Evolutionary conservation across 2,329 filamentous ascomycete genomes (phyloP).

Genomic region (Aspergillus sergii): DNA sequence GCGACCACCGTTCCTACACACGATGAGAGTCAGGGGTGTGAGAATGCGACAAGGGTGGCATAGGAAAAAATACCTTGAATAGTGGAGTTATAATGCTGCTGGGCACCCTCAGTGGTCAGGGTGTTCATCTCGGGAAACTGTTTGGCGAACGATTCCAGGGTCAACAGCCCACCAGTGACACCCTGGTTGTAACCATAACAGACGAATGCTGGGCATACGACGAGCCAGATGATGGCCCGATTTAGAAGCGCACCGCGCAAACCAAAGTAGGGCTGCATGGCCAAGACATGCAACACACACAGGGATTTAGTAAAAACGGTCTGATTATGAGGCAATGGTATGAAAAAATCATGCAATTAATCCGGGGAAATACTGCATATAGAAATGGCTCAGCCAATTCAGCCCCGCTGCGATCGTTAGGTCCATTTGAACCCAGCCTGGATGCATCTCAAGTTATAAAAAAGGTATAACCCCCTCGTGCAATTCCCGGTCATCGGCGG

Average conservation of each 20-base stretch:
- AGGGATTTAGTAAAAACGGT: not conserved
- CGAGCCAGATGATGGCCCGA: conserved; percentile 27
- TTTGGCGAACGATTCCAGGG: conserved; percentile 61
- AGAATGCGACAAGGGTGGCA: not conserved
- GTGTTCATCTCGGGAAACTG: conserved; percentile 56
- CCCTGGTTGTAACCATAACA: conserved; percentile 58
- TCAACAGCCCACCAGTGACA: conserved; percentile 59
- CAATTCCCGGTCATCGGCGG: conserved; percentile 14
- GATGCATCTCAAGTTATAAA: conserved; percentile 9
- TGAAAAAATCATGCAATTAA: conserved; percentile 3
- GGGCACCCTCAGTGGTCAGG: conserved; percentile 41
- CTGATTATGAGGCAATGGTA: not conserved
- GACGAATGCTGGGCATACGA: conserved; percentile 36
- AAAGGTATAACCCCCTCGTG: not conserved
- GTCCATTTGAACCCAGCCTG: conserved; percentile 2
- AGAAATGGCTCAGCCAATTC: conserved; percentile 4
- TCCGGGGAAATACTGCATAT: conserved; percentile 1
- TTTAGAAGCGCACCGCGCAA: conserved; percentile 25
- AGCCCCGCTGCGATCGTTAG: not conserved
- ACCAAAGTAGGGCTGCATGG: conserved; percentile 25
- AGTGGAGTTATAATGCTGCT: conserved; percentile 43
- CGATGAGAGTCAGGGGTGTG: not conserved
- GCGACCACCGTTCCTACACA: conserved; percentile 42
- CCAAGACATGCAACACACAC: conserved; percentile 2
- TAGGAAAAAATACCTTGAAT: conserved; percentile 39